A percentile compares a stretch with the other conserved stretches of the same genome.
These are phyloP conservation scores for Vanderwaltozyma verrucispora DNA, from an alignment of 805 yeast species.

Conservation along the genomic window DNA sequence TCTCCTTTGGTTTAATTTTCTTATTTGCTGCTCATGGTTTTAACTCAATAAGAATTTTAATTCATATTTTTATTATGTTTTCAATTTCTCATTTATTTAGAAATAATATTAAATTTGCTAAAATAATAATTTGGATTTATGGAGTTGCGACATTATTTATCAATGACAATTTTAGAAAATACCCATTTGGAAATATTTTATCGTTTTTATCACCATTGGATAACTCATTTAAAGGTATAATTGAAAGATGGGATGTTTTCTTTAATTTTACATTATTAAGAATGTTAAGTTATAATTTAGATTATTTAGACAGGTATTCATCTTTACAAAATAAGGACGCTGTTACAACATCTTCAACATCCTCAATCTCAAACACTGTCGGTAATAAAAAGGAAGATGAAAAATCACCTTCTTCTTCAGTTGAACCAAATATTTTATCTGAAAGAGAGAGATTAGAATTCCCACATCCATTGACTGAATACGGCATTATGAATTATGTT, in stretches of 20 bases:
- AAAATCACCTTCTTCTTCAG: conserved; percentile 6
- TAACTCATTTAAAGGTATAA: conserved; percentile 56
- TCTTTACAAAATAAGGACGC: conserved; percentile 5
- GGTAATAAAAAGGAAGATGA: neutral
- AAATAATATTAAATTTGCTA: conserved; percentile 30
- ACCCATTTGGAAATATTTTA: conserved; percentile 37
- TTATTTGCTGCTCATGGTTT: conserved; percentile 72
- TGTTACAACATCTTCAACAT: neutral
- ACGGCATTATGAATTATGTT: conserved; percentile 53
- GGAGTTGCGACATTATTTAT: conserved; percentile 70
- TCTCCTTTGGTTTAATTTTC: conserved; percentile 58
- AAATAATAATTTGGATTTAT: conserved; percentile 55
- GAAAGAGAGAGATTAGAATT: conserved; percentile 60
- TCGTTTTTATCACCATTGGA: conserved; percentile 45
- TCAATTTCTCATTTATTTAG: conserved; percentile 17
- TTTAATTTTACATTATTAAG: conserved; percentile 83
- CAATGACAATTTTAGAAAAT: conserved; percentile 56
- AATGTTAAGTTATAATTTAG: conserved; percentile 74
- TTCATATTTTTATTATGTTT: conserved; percentile 49
- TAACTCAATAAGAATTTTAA: conserved; percentile 49
- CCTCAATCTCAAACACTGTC: neutral
- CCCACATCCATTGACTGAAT: conserved; percentile 50
- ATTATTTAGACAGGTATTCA: conserved; percentile 42
- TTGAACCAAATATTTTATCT: conserved; percentile 24
- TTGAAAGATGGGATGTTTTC: conserved; percentile 91